Evolutionary conservation across 345 rosid species (phyloP), one percentile per base, ranked within the genome.

Genomic region (Eucalyptus lansdowneana): DNA sequence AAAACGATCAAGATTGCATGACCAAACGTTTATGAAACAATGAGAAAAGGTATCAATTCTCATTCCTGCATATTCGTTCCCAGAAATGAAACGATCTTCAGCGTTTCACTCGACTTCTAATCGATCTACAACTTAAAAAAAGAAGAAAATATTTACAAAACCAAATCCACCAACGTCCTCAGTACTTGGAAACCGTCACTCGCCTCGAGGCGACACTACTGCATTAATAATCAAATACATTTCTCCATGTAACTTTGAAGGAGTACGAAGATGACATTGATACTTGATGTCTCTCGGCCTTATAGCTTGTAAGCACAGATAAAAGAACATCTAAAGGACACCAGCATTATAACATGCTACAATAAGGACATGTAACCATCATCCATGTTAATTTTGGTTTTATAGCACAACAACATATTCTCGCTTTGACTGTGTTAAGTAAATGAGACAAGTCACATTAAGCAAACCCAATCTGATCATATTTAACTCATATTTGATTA

Each of bases 301-400:
- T 58, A 25, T 0, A 58, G 65, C 65, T 58, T 3, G 14, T 2
- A 58, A 58, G 65, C 4, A 58, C 65, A 0, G n/a, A 24, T 24
- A 58, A 25, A 58, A 58, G 29, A 2, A 21, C 60, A 10, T 58
- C n/a, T 58, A 58, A 58, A 58, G 11, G 65, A 58, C 65, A 25
- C 2, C 65, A 2, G n/a, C 65, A 24, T 25, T 58, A 58, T 58
- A 25, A 58, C 14, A 58, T 58, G 65, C 65, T 5, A 58, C 65
- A 58, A 58, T 25, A 58, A 58, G 29, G 65, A 24, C 14, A 58
- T 5, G 1, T 10, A 58, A 25, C 6, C 65, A 58, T 10, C 65
- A 58, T 5, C 65, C 65, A 58, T 24, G n/a, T 58, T 58, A 24
- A 58, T 58, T 25, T 58, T 25, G 65, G 2, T 58, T 58, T 58